These are phyloP conservation scores for Brasilioporus rufonigricans DNA, from an alignment of 768 basidiomycete genomes.

Conservation along the genomic window DNA sequence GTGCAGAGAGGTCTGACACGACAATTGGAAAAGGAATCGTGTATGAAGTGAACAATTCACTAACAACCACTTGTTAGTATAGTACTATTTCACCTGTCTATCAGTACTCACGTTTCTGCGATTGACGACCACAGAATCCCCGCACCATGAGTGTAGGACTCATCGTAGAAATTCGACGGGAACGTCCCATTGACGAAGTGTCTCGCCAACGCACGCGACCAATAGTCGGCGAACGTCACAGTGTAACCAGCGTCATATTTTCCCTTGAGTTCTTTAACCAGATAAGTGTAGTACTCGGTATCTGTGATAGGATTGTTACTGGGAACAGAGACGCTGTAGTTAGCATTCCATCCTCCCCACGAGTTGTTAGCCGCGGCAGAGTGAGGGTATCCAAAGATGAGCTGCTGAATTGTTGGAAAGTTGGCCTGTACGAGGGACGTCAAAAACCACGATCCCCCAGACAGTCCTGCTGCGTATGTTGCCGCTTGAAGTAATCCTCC, in stretches of 20 bases:
- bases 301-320: conserved; percentile 16
- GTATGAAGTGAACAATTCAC: conserved; percentile 33
- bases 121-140: too few species aligned
- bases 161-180: too few species aligned
- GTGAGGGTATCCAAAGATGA: too few species aligned
- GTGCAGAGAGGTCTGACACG: conserved; percentile 19
- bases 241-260: conserved; percentile 32
- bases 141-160: too few species aligned
- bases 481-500: conserved; percentile 54
- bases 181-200: too few species aligned
- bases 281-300: conserved; percentile 13
- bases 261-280: conserved; percentile 28
- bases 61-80: conserved; percentile 10
- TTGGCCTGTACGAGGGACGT: conserved; percentile 41
- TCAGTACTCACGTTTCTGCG: conserved; percentile 29
- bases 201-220: conserved; percentile 27
- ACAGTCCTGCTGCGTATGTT: conserved; percentile 51
- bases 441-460: conserved; percentile 40
- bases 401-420: conserved; percentile 38
- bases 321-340: conserved; percentile 20
- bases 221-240: conserved; percentile 31
- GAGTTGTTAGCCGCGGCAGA: conserved; percentile 15
- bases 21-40: too few species aligned
- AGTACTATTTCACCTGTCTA: background rate
- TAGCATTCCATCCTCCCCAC: conserved; percentile 36